These are phyloP conservation scores for Beauveria rudraprayagi DNA, from an alignment of 2,329 filamentous ascomycete species.

Conservation along the genomic window DNA sequence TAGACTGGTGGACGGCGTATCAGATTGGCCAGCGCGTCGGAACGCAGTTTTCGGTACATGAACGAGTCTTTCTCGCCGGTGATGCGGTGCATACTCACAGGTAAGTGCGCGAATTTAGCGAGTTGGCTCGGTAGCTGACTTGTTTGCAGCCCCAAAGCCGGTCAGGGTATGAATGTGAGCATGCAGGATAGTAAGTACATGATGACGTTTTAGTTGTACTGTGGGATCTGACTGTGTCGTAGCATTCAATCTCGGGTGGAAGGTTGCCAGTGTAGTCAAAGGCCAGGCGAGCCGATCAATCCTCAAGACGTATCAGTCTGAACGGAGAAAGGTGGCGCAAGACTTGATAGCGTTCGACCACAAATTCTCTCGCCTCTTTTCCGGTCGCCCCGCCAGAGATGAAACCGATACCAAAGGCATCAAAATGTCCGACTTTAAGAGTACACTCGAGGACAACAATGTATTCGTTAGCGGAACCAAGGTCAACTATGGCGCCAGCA, in stretches of 20 bases:
- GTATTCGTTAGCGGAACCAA: conserved; percentile 50
- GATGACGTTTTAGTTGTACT: neutral
- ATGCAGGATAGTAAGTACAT: conserved; percentile 49
- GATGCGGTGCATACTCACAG: conserved; percentile 51
- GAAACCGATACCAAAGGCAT: conserved; percentile 53
- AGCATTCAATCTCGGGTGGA: conserved; percentile 49
- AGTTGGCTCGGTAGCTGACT: too few relatives aligned
- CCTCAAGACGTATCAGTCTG: conserved; percentile 41
- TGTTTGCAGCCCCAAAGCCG: conserved; percentile 45
- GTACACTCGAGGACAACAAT: conserved; percentile 51
- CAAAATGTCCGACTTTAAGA: conserved; percentile 54
- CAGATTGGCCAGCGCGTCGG: conserved; percentile 60
- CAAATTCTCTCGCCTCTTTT: conserved; percentile 48
- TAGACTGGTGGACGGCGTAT: conserved; percentile 64
- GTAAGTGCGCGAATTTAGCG: neutral
- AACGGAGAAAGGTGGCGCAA: conserved; percentile 52
- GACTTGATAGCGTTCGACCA: conserved; percentile 59
- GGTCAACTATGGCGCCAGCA: conserved; percentile 50
- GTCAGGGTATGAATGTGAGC: conserved; percentile 64
- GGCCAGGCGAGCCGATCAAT: conserved; percentile 34
- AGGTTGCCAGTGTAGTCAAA: conserved; percentile 39
- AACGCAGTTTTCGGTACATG: conserved; percentile 44
- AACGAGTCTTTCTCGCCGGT: conserved; percentile 61
- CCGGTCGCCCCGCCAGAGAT: conserved; percentile 48
- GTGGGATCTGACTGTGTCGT: conserved; percentile 5